These are phyloP conservation scores for Rhizophagus sp. DNA, from an alignment of 192 early-diverging fungal genomes.

Conservation along the genomic window DNA sequence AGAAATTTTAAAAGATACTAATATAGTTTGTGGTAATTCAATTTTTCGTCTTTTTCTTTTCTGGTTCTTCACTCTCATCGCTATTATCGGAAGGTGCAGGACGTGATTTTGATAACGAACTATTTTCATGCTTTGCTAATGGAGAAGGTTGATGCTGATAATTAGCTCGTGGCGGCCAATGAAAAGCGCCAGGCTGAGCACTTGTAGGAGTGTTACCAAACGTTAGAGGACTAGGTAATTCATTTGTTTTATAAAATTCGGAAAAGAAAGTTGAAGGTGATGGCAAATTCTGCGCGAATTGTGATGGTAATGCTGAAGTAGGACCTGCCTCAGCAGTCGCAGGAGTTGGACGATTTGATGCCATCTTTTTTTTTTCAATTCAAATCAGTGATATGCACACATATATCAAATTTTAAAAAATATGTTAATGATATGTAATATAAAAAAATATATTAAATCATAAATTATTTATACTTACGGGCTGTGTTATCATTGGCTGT, in stretches of 20 bases:
- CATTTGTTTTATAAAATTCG: constrained; percentile 69
- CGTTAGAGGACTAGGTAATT: constrained; percentile 75
- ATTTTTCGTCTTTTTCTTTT: constrained; percentile 25
- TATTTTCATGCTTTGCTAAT: constrained; percentile 42
- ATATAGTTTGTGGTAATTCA: background rate
- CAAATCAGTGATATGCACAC: too few relatives aligned
- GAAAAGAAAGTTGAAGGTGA: constrained; percentile 78
- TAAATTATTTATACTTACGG: background rate
- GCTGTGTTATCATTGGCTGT: background rate
- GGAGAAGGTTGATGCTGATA: constrained; percentile 52
- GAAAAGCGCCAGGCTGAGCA: constrained; percentile 61
- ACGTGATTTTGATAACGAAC: background rate
- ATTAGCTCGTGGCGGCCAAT: constrained; percentile 61
- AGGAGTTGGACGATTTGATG: constrained; percentile 26
- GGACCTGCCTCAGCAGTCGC: constrained; percentile 56
- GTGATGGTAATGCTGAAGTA: constrained; percentile 67
- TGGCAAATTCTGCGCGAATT: constrained; percentile 70
- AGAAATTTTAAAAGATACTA: background rate
- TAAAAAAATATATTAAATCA: background rate
- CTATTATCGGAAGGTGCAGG: constrained; percentile 15
- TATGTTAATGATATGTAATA: background rate
- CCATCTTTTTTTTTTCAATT: background rate
- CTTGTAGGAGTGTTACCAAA: constrained; percentile 74
- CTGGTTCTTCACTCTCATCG: constrained; percentile 17
- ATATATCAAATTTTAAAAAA: background rate